Evolutionary conservation across 2,329 filamentous ascomycete species (phyloP).

Genomic region (Aspergillus uvarum): DNA sequence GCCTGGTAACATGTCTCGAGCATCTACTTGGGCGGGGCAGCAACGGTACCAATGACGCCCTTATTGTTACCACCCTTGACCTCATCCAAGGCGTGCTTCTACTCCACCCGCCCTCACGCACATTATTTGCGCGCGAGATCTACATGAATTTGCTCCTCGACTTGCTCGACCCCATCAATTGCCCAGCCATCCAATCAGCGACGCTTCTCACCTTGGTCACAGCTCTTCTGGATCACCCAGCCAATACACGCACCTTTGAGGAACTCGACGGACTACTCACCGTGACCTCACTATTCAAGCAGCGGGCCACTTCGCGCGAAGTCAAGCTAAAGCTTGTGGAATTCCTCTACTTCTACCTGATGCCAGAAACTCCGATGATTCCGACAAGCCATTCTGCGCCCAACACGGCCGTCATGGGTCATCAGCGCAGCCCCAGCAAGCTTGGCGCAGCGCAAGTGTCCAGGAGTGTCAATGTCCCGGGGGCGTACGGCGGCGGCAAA

Average conservation of each 20-base stretch:
- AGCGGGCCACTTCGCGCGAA: slow-evolving; percentile 76
- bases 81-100: slow-evolving; percentile 84
- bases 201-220: slow-evolving; percentile 88
- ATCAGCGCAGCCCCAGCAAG: slow-evolving; percentile 69
- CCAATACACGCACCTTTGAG: slow-evolving; percentile 90
- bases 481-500: slow-evolving; percentile 26
- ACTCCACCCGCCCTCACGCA: slow-evolving; percentile 84
- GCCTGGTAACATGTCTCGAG: slow-evolving; percentile 82
- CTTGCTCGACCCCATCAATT: slow-evolving; percentile 88
- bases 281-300: slow-evolving; percentile 90
- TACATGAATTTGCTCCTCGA: slow-evolving; percentile 97
- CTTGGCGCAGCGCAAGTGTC: slow-evolving; percentile 60
- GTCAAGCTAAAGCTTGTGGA: slow-evolving; percentile 96
- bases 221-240: slow-evolving; percentile 79
- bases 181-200: slow-evolving; percentile 85
- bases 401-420: slow-evolving; percentile 46
- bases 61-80: slow-evolving; percentile 85
- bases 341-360: slow-evolving; percentile 97
- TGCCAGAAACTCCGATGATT: slow-evolving; percentile 71
- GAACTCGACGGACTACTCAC: slow-evolving; percentile 86
- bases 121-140: slow-evolving; percentile 81
- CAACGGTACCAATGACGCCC: slow-evolving; percentile 78
- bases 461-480: slow-evolving; percentile 35
- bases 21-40: slow-evolving; percentile 78
- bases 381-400: slow-evolving; percentile 28